Evolutionary conservation across 371 early-diverging fungal species (phyloP).

Genomic region (Zychaea mexicana): DNA sequence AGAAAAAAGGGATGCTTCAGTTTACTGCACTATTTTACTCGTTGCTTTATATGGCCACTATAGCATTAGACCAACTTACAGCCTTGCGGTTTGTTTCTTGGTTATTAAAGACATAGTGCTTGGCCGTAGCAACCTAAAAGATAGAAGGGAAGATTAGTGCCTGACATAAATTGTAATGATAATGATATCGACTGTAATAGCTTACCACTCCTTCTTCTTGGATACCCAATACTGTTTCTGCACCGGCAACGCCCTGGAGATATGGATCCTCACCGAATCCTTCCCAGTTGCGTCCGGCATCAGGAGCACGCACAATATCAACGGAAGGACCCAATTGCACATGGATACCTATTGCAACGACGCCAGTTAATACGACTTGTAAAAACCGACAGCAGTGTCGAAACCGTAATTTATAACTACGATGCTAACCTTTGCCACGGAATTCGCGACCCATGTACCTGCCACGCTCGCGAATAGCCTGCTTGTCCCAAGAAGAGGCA

Average conservation of each 20-base stretch:
- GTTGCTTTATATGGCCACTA: too few species aligned
- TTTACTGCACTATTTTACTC: too few species aligned
- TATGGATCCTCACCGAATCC: slow-evolving; percentile 51
- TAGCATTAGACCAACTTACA: too few species aligned
- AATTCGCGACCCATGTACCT: slow-evolving; percentile 55
- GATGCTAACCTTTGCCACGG: slow-evolving; percentile 48
- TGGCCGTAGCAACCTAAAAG: slow-evolving; percentile 53
- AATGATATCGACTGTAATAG: background rate
- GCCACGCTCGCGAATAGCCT: slow-evolving; percentile 48
- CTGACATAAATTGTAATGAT: too few species aligned
- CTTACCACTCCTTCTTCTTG: slow-evolving; percentile 35
- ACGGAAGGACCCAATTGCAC: slow-evolving; percentile 28
- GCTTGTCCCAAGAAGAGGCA: slow-evolving; percentile 57
- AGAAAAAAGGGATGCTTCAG: slow-evolving; percentile 7
- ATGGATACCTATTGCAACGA: slow-evolving; percentile 49
- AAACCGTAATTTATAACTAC: too few species aligned
- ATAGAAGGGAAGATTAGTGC: too few species aligned
- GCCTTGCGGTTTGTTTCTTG: slow-evolving; percentile 47
- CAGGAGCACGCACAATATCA: slow-evolving; percentile 36
- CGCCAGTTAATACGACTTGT: too few species aligned
- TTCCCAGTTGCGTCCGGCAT: slow-evolving; percentile 47
- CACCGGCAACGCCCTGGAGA: slow-evolving; percentile 30
- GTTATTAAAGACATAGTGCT: slow-evolving; percentile 55
- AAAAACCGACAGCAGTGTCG: background rate
- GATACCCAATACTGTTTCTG: slow-evolving; percentile 24